Evolutionary conservation across 805 yeast species (phyloP), one percentile per base, ranked within the genome.

Genomic region (Saccharomycopsis oosterbeekiorum): DNA sequence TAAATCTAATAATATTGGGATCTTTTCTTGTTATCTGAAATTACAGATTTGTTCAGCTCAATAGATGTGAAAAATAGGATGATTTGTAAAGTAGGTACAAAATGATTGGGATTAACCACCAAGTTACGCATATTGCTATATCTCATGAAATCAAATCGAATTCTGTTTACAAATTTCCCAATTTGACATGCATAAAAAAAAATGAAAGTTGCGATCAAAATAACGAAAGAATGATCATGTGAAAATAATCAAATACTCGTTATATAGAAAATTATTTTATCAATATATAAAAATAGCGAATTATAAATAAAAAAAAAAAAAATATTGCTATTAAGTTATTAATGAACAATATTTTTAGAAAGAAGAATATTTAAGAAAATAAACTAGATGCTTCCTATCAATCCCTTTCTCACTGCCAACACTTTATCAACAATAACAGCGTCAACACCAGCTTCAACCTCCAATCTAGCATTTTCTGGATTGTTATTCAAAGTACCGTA

Each of bases 391-490:
- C 17, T 47, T 47, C 53, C 55, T 11, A 82, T 81, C 64, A 92
- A 77, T 8, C 89, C 97, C 67, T 86, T 86, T 70, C 96, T 79
- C n/a, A 92, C 96, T 0, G 97, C 97, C 68, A 92, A 77, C 1
- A 93, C 98, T 60, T 89, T 85, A 73, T 93, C 98, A 2, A 89
- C 97, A 74, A 93, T 93, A n/a, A 93, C 97, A 0, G 99, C 99
- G 77, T 93, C 98, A 12, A 93, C 97, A 9, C 98, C 98, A 2
- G 96, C 92, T 65, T 83, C 84, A 86, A 93, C 86, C 73, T 93
- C 97, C 61, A 88, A 76, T 66, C 84, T 84, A 36, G 96, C 91
- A 64, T 84, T 84, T 61, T 83, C 90, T 0, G 97, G 97, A 41
- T 83, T 84, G 68, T 93, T 93, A 71, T 93, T 93, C 70, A 81